Percentiles rank a stretch among this genome's conserved stretches.
Conservation (phyloP, 441 rosid species). For the Metrosideros polymorpha region DNA sequence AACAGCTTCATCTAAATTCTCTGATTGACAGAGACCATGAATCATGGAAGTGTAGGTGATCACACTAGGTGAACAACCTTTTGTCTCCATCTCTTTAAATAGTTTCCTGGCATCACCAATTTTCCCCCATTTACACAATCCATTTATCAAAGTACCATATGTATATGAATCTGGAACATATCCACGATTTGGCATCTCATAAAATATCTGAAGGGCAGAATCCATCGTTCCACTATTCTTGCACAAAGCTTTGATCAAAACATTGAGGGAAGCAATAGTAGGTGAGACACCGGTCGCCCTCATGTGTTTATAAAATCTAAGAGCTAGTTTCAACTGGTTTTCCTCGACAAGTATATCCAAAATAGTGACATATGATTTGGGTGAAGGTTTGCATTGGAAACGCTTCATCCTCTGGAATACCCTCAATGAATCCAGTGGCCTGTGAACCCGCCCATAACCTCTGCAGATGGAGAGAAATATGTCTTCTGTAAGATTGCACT, state of each 20-base stretch:
- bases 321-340: constrained; percentile 54
- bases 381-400: constrained; percentile 48
- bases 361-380: constrained; percentile 46
- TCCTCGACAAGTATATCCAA: constrained; percentile 75
- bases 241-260: constrained; percentile 83
- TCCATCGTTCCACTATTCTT: constrained; percentile 51
- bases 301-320: constrained; percentile 66
- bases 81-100: constrained; percentile 65
- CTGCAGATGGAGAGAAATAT: constrained; percentile 59
- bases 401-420: constrained; percentile 64
- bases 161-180: constrained; percentile 77
- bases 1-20: constrained; percentile 47
- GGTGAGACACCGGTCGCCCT: constrained; percentile 50
- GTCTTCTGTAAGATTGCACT: constrained; percentile 44
- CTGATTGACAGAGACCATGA: constrained; percentile 59
- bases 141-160: constrained; percentile 84
- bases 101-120: constrained; percentile 58
- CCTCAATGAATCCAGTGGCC: constrained; percentile 60
- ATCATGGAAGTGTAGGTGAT: constrained; percentile 76
- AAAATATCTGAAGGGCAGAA: constrained; percentile 69
- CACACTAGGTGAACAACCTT: constrained; percentile 68
- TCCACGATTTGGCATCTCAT: constrained; percentile 69
- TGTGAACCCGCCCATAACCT: constrained; percentile 73
- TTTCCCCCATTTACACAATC: constrained; percentile 63
- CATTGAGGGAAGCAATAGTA: constrained; percentile 61